A percentile compares a stretch with the other conserved stretches of the same genome.
Conservation (phyloP, 345 rosid species). For the Clarkia xantiana region DNA sequence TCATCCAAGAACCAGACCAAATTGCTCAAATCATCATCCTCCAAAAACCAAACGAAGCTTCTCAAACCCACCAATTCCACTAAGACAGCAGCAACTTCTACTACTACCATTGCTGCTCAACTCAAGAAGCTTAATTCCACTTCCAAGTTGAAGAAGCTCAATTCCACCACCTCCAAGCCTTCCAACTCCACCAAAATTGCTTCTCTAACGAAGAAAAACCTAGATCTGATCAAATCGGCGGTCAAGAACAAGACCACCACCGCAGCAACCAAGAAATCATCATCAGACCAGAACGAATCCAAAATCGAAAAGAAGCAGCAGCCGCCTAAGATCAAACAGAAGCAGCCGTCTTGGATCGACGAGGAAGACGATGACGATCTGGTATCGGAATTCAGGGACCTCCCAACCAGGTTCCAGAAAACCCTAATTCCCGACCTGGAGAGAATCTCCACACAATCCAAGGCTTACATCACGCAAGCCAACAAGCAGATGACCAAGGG, state of each 20-base stretch:
- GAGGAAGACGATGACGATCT: constrained; percentile 50
- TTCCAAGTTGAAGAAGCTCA: constrained; percentile 28
- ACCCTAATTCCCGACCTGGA: constrained; percentile 70
- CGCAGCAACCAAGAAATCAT: constrained; percentile 19
- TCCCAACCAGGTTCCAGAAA: constrained; percentile 59
- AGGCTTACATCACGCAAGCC: constrained; percentile 56
- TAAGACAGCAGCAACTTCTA: constrained; percentile 21
- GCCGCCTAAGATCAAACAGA: constrained; percentile 10
- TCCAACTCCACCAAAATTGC: constrained; percentile 26
- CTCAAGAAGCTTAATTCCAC: constrained; percentile 8
- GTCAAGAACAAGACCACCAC: constrained; percentile 50
- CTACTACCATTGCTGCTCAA: neutral
- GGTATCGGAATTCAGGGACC: constrained; percentile 57
- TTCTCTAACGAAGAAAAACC: constrained; percentile 21
- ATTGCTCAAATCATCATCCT: constrained; percentile 14
- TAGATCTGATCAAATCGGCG: constrained; percentile 29
- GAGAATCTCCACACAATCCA: constrained; percentile 59
- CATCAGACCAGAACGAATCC: neutral
- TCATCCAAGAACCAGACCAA: constrained; percentile 46
- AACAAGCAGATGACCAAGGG: constrained; percentile 70
- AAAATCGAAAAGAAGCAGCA: constrained; percentile 5
- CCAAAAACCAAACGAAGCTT: constrained; percentile 42
- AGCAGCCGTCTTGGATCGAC: constrained; percentile 43
- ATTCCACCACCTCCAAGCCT: constrained; percentile 33
- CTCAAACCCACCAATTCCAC: constrained; percentile 20